A percentile compares a stretch with the other conserved stretches of the same genome.
phyloP scores from a whole-genome alignment of 148 eudicot genomes.

The Arctostaphylos glauca region DNA sequence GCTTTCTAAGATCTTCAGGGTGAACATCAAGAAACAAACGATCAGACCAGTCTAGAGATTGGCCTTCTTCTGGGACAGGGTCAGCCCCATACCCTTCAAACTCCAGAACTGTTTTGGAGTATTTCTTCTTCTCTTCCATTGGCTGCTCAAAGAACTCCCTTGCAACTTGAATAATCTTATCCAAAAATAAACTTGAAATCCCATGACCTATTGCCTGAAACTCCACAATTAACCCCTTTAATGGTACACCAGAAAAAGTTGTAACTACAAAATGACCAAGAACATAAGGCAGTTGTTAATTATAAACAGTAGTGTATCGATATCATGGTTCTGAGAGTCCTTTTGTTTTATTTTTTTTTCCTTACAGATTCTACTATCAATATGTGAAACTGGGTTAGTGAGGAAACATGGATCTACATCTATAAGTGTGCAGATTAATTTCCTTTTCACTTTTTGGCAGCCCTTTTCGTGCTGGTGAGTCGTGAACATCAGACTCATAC shows the following conservation, averaged over 20 bases:
- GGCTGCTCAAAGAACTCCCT: conserved; percentile 45
- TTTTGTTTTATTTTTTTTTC: not conserved
- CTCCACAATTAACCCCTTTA: not conserved
- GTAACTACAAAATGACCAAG: no score
- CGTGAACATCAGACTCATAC: no score
- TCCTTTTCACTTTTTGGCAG: not conserved
- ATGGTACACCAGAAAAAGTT: not conserved
- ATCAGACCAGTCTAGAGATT: conserved; percentile 53
- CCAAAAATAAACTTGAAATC: conserved; percentile 36
- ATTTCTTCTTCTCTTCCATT: conserved; percentile 45
- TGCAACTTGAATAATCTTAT: conserved; percentile 26
- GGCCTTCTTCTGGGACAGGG: conserved; percentile 44
- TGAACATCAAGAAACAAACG: conserved; percentile 34
- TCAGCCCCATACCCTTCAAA: conserved; percentile 55
- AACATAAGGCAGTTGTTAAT: no score
- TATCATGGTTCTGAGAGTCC: not conserved
- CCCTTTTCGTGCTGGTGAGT: no score
- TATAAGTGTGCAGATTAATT: no score
- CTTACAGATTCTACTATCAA: not conserved
- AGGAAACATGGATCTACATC: no score
- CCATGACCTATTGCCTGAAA: conserved; percentile 47
- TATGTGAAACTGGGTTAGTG: not conserved
- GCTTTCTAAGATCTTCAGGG: conserved; percentile 33
- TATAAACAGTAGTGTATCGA: no score
- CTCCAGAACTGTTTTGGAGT: conserved; percentile 29